Evolutionary conservation across 2,329 filamentous ascomycete species (phyloP).

Genomic region (Cladosporium sp.): DNA sequence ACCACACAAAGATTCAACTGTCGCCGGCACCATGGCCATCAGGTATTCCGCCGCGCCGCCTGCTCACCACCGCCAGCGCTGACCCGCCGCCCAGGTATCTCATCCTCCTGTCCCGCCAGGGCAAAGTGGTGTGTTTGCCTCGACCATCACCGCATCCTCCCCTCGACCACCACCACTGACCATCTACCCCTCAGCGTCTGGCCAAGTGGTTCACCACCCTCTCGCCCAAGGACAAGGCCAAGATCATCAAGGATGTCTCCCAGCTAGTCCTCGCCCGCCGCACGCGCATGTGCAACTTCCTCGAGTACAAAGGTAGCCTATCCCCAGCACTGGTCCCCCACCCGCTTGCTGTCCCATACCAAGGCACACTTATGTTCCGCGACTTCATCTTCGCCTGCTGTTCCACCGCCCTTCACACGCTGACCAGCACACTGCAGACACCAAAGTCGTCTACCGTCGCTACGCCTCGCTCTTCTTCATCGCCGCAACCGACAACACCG

Average conservation of each 20-base stretch:
- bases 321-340: conserved; percentile 19
- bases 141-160: conserved; percentile 12
- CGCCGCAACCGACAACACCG: conserved; percentile 90
- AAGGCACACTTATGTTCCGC: conserved; percentile 14
- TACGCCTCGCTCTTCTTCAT: conserved; percentile 99
- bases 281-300: conserved; percentile 99
- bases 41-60: conserved; percentile 38
- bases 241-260: conserved; percentile 99
- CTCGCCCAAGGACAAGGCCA: conserved; percentile 96
- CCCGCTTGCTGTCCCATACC: conserved; percentile 12
- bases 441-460: conserved; percentile 96
- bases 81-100: conserved; percentile 65
- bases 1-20: conserved; percentile 6
- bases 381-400: conserved; percentile 14
- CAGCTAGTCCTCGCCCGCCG: conserved; percentile 92
- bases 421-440: conserved; percentile 56
- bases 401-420: not conserved
- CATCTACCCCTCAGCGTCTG: conserved; percentile 63
- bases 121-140: conserved; percentile 81
- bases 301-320: conserved; percentile 88
- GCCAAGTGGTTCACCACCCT: conserved; percentile 99
- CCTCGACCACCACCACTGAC: conserved; percentile 9
- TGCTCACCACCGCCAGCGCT: not conserved
- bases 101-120: conserved; percentile 94
- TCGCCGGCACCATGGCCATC: conserved; percentile 46